Percentiles rank a stretch among this genome's conserved stretches.
Conservation (phyloP, 805 yeast genomes). For the Kuraishia floccosa region DNA sequence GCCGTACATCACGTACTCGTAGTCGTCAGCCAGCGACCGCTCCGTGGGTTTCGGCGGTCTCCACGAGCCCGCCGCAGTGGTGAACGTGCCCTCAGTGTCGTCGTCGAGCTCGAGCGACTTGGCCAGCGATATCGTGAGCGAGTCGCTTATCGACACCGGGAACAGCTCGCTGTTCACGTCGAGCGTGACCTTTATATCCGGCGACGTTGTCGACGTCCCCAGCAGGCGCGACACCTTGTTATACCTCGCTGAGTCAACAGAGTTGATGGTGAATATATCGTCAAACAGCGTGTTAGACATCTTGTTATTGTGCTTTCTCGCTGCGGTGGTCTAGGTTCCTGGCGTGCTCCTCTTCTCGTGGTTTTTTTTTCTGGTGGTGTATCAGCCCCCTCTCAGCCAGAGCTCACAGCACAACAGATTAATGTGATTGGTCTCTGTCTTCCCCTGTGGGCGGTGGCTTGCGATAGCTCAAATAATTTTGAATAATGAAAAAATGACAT, state of each 20-base stretch:
- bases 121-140: constrained; percentile 79
- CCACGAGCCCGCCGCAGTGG: constrained; percentile 53
- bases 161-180: constrained; percentile 89
- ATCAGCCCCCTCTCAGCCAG: no score
- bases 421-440: no score
- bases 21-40: constrained; percentile 85
- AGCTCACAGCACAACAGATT: no score
- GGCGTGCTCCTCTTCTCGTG: not conserved
- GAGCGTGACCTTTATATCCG: constrained; percentile 71
- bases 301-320: no score
- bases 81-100: constrained; percentile 31
- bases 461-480: no score
- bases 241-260: constrained; percentile 82
- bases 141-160: constrained; percentile 69
- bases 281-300: constrained; percentile 80
- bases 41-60: constrained; percentile 79
- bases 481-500: no score
- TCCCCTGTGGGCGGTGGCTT: no score
- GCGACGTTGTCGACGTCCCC: constrained; percentile 75
- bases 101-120: constrained; percentile 50
- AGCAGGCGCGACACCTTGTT: constrained; percentile 85
- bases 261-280: constrained; percentile 79
- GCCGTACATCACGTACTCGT: constrained; percentile 97
- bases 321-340: no score
- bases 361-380: not conserved